Conservation (phyloP, 2,329 filamentous ascomycete species). For the Colletotrichum camelliae region DNA sequence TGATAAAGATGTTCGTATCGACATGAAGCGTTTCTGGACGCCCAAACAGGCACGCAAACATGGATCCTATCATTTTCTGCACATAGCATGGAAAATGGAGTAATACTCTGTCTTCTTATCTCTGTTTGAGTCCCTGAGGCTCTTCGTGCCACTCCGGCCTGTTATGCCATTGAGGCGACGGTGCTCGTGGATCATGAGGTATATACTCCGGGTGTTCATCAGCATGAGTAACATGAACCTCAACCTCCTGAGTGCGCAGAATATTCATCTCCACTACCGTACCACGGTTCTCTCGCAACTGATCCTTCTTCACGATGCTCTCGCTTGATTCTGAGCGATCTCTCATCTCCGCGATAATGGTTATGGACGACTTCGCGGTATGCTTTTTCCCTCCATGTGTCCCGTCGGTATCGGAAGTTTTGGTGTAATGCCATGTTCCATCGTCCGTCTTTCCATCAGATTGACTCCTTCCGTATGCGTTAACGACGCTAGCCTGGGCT, state of each 20-base stretch:
- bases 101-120: neutral
- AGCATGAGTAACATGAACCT: neutral
- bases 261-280: conserved; percentile 5
- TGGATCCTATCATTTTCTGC: neutral
- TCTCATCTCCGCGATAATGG: neutral
- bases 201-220: neutral
- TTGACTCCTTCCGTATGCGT: neutral
- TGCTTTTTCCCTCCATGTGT: neutral
- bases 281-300: neutral
- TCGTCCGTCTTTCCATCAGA: neutral
- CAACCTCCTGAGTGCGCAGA: neutral
- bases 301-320: neutral
- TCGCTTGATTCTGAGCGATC: conserved; percentile 1
- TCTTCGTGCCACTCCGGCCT: conserved; percentile 2
- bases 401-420: neutral
- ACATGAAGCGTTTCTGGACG: neutral
- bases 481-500: neutral
- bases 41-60: neutral
- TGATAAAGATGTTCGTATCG: neutral
- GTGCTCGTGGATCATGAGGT: neutral
- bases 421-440: conserved; percentile 3
- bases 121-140: neutral
- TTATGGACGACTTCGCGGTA: neutral
- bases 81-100: neutral
- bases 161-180: conserved; percentile 7